These are phyloP conservation scores for Panaeolus cyanescens DNA, from an alignment of 768 basidiomycete species.

Conservation along the genomic window DNA sequence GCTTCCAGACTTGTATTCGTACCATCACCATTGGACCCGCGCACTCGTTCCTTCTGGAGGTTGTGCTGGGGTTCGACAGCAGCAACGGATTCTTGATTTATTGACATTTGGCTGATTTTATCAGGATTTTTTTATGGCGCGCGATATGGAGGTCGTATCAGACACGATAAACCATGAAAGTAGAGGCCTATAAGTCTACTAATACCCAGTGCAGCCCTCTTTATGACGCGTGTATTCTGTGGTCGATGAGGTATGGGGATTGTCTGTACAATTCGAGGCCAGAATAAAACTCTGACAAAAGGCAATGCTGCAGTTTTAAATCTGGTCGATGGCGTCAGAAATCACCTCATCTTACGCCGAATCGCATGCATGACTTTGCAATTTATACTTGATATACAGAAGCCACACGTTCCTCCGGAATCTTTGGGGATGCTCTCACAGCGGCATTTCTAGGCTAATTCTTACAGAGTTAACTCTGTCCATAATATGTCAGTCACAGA, in stretches of 20 bases:
- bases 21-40: neutral
- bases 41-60: neutral
- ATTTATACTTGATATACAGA: neutral
- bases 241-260: neutral
- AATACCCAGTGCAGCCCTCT: too few species aligned
- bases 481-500: neutral
- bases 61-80: neutral
- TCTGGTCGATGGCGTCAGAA: neutral
- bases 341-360: neutral
- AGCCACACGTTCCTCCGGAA: neutral
- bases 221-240: too few species aligned
- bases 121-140: too few species aligned
- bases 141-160: too few species aligned
- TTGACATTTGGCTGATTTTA: too few species aligned
- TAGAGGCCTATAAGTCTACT: too few species aligned
- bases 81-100: too few species aligned
- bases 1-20: neutral
- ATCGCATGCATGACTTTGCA: neutral
- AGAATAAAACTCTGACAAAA: neutral
- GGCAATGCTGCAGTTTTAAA: neutral
- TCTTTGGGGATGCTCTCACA: neutral
- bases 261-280: too few species aligned
- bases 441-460: neutral
- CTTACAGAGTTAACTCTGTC: neutral
- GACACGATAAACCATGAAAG: too few species aligned